Base-by-base conservation (phyloP, 805 yeast species). In the Candida patagonica region DNA sequence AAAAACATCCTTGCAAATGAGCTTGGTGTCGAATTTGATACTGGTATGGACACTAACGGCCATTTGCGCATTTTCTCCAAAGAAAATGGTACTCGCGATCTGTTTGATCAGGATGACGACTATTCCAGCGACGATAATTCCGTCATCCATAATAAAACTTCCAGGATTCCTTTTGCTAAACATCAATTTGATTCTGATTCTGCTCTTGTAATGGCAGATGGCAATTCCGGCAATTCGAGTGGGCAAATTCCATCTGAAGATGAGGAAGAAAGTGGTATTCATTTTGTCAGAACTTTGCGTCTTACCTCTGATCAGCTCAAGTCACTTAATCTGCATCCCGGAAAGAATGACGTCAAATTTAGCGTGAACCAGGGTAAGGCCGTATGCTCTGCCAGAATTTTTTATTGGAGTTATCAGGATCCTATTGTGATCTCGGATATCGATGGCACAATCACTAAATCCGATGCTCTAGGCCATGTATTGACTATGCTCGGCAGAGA, bases 341-440 rank as follows among this genome's bases (percentile, higher is more conserved):
- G 98, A 31, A 77, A 73, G 45, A 92, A 92, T 57, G 80, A 76
- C 36, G 62, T 89, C 42, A 70, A 74, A 40, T 92, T 88, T 56
- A 75, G 81, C 26, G 88, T 88, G 33, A 82, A 81, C 47, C 78
- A 80, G 51, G 94, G 95, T 20, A 81, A 76, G 48, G 85, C 96
- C 1, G 67, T 78, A 24, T 74, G 89, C 8, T 67, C 65, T 8
- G 77, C 95, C 0, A 76, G 80, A 49, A 66, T 92, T 40, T 89
- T 70, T 54, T 69, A 85, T 30, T 92, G 98, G 98, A 76, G 78
- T 47, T 70, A 79, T 49, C 70, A 76, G 42, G 78, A 80, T 0
- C 96, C 97, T 1, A 82, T 92, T 30, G 98, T 92, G 5, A 89
- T 92, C 20, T 85, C 96, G 6, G 98, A 92, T 62, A 92, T 92